Evolutionary conservation across 1,284 basidiomycete genomes (phyloP).

Genomic region (Irpex lacteus): DNA sequence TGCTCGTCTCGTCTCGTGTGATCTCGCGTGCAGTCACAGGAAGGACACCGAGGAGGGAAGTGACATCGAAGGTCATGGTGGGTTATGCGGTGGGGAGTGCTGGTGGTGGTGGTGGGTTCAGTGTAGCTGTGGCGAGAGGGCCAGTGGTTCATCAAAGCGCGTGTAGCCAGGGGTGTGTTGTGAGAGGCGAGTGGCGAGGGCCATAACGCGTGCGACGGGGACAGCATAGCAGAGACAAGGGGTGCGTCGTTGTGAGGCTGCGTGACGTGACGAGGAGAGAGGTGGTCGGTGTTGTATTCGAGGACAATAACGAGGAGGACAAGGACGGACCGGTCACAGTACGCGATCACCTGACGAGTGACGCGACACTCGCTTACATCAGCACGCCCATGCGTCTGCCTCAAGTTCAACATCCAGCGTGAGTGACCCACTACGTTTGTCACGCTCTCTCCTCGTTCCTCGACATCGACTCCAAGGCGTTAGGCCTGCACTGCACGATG

Average conservation of each 20-base stretch:
- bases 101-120: neutral
- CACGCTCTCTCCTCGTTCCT: conserved; percentile 1
- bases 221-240: neutral
- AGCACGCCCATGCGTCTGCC: conserved; percentile 9
- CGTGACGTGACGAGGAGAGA: too few species aligned
- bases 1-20: neutral
- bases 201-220: neutral
- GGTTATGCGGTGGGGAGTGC: neutral
- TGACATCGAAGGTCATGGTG: too few species aligned
- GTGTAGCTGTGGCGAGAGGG: neutral
- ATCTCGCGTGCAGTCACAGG: neutral
- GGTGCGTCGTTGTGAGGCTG: too few species aligned
- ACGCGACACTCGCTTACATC: conserved; percentile 22
- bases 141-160: neutral
- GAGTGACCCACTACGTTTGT: too few species aligned
- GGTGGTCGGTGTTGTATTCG: too few species aligned
- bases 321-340: neutral
- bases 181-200: neutral
- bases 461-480: conserved; percentile 27
- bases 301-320: too few species aligned
- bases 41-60: neutral
- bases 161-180: neutral
- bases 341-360: conserved; percentile 17
- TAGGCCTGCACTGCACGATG: conserved; percentile 29
- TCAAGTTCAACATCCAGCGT: conserved; percentile 13